phyloP scores from a whole-genome alignment of 148 eudicot genomes.

The Spergularia marina region DNA sequence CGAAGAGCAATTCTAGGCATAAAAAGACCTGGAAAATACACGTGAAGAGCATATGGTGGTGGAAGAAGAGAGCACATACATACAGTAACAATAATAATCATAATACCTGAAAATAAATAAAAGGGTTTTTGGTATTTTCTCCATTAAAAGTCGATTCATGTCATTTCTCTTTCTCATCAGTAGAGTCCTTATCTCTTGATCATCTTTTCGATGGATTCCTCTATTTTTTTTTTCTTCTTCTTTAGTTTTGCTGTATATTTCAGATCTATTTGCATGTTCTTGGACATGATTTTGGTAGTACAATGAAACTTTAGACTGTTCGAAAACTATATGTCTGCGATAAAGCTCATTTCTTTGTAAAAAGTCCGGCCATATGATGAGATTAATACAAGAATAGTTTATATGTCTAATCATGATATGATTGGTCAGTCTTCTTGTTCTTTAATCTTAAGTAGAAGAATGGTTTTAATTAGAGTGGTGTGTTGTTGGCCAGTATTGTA shows the following conservation, averaged over 20 bases:
- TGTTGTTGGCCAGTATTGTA: no score
- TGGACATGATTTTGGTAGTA: not conserved
- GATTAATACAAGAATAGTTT: not conserved
- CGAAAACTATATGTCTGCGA: not conserved
- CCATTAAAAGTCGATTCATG: not conserved
- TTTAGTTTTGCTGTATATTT: not conserved
- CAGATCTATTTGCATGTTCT: slow-evolving; percentile 10
- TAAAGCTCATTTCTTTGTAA: not conserved
- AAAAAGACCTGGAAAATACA: slow-evolving; percentile 5
- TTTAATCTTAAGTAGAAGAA: no score
- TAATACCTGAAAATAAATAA: not conserved
- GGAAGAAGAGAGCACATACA: not conserved
- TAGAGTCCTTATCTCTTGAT: slow-evolving; percentile 18
- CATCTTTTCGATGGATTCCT: slow-evolving; percentile 18
- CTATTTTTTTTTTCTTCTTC: not conserved
- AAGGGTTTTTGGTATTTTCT: not conserved
- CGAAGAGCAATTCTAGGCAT: not conserved
- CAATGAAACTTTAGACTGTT: not conserved
- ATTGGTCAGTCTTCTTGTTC: not conserved
- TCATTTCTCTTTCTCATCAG: slow-evolving; percentile 5
- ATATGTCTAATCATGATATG: not conserved
- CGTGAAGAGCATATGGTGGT: slow-evolving; percentile 14
- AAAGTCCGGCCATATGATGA: no score
- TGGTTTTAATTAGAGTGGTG: no score
- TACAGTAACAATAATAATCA: no score